Base-by-base conservation (phyloP, 805 yeast genomes). In the Starmerella potacharoeniae region DNA sequence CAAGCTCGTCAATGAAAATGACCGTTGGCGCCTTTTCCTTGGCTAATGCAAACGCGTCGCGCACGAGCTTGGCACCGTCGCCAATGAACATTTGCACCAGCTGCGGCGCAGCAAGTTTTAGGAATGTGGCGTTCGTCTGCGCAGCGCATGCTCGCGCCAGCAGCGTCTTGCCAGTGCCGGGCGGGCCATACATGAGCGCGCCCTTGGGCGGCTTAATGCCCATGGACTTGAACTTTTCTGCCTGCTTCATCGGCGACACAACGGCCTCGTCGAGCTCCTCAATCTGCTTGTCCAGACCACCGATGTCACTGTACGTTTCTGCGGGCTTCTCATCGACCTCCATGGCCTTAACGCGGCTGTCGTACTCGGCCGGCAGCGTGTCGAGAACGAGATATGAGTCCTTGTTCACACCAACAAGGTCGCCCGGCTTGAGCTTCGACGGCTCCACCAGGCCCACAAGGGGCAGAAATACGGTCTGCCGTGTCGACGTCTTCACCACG, bases 71-170 rank as follows among this genome's bases (percentile, higher is more conserved):
- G 41, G 98, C 97, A 69, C 98, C 98, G 70, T 93, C 99, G 69
- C 99, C 99, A 66, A 93, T 86, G 67, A 90, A 93, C 89, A 93
- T 93, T 69, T 93, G 98, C 54, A 93, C 97, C 61, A 93, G 81
- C 71, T 93, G 98, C 8, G 98, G 96, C 39, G 97, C 99, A 1
- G 97, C 97, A 55, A 93, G 78, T 68, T 95, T 87, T 68, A 93
- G 77, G 69, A 93, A 93, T 0, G 98, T 93, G 14, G 98, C 98
- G 71, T 90, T 89, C 0, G 97, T 87, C 71, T 93, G 97, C 53
- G 97, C 96, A 29, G 99, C 99, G 74, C 97, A 95, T 1, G 98
- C 98, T 69, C 96, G 83, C 9, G 99, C 99, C 62, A 93, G 77
- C 58, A 93, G 75, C 1, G 98, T 93, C 72, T 93, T 93, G 70